These are phyloP conservation scores for Pseudocohnilembus persalinus DNA, from an alignment of 169 alveolate species.

Conservation along the genomic window DNA sequence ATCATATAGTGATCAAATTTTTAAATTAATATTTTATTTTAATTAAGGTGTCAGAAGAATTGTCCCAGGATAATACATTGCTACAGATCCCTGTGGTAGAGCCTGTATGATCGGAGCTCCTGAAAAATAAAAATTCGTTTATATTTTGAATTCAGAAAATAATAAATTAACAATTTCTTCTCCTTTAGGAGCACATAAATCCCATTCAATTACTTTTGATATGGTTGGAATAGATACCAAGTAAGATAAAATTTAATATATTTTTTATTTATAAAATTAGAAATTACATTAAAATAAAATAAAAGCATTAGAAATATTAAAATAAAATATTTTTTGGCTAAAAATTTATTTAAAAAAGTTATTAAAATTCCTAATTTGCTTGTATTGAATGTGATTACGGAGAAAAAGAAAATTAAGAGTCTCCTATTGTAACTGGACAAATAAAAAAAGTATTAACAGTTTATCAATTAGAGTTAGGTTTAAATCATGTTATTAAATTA, in stretches of 20 bases:
- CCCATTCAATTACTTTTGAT: conserved; percentile 92
- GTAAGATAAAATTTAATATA: conserved; percentile 60
- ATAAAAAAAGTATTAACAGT: conserved; percentile 88
- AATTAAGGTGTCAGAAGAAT: conserved; percentile 83
- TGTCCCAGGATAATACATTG: conserved; percentile 98
- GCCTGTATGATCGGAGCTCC: conserved; percentile 98
- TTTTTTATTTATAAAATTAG: not conserved
- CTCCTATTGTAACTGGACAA: conserved; percentile 78
- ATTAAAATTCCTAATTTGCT: conserved; percentile 97
- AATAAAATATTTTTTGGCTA: too few species aligned
- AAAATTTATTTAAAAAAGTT: conserved; percentile 45
- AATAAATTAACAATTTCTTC: conserved; percentile 94
- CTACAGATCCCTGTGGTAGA: conserved; percentile 99
- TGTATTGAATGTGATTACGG: conserved; percentile 95
- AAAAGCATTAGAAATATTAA: too few species aligned
- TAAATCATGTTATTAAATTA: conserved; percentile 97
- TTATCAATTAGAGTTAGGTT: conserved; percentile 99
- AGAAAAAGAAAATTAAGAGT: conserved; percentile 68
- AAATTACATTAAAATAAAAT: too few species aligned
- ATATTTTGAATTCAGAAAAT: conserved; percentile 94
- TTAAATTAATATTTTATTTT: too few species aligned
- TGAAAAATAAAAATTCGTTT: conserved; percentile 98
- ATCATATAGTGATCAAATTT: conserved; percentile 26
- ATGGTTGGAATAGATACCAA: conserved; percentile 93
- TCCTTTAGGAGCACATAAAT: conserved; percentile 98